Evolutionary conservation across 768 basidiomycete species (phyloP).

Genomic region (Hypsizygus marmoreus): DNA sequence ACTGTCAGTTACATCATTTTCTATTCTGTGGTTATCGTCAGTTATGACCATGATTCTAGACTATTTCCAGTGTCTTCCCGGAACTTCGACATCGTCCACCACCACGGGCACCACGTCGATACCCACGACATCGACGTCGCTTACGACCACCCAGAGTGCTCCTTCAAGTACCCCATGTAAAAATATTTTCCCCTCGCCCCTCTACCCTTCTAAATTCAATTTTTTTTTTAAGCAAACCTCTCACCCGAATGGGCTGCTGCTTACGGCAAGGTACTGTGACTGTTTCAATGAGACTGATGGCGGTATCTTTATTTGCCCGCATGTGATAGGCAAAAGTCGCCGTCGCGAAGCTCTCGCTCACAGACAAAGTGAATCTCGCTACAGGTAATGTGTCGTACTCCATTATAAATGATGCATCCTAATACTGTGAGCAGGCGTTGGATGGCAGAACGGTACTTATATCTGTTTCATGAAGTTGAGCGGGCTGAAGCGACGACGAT

Average conservation of each 20-base stretch:
- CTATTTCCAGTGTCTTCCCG: conserved; percentile 54
- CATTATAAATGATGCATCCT: background rate
- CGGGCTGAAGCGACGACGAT: background rate
- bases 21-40: background rate
- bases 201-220: background rate
- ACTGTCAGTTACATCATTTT: conserved; percentile 33
- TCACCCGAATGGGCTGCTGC: conserved; percentile 57
- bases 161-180: conserved; percentile 25
- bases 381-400: conserved; percentile 39
- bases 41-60: conserved; percentile 28
- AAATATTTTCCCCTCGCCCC: background rate
- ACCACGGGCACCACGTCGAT: conserved; percentile 25
- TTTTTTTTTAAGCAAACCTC: conserved; percentile 31
- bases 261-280: conserved; percentile 44
- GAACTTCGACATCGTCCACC: conserved; percentile 26
- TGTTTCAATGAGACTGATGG: background rate
- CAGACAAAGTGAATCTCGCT: conserved; percentile 59
- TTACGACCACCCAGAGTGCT: conserved; percentile 27
- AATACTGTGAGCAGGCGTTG: conserved; percentile 31
- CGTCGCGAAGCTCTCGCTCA: conserved; percentile 50
- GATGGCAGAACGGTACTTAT: conserved; percentile 40
- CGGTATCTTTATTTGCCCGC: conserved; percentile 1
- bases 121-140: conserved; percentile 18
- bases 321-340: conserved; percentile 45
- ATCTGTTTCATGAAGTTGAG: background rate